These are phyloP conservation scores for Hygrophorus pudorinus DNA, from an alignment of 768 basidiomycete genomes.

Conservation along the genomic window DNA sequence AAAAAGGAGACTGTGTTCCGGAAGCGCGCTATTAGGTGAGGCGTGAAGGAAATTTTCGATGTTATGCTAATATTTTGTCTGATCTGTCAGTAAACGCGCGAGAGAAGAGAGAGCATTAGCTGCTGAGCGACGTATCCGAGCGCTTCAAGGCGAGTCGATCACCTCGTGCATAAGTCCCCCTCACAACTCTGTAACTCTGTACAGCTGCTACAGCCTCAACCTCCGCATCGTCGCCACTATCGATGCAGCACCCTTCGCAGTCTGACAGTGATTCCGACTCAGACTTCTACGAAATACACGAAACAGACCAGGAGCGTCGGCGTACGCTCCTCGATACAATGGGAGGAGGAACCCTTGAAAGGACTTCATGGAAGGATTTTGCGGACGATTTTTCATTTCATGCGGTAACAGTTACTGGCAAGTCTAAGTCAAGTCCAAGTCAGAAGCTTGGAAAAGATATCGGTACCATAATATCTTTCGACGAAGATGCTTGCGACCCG, in stretches of 20 bases:
- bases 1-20: slow-evolving; percentile 53
- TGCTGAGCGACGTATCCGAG: slow-evolving; percentile 50
- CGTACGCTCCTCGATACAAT: not conserved
- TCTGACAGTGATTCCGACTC: slow-evolving; percentile 20
- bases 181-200: not conserved
- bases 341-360: slow-evolving; percentile 1
- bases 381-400: slow-evolving; percentile 4
- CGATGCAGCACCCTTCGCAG: slow-evolving; percentile 2
- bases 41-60: not conserved
- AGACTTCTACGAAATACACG: slow-evolving; percentile 9
- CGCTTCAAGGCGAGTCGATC: slow-evolving; percentile 32
- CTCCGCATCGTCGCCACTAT: not conserved
- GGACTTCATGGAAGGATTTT: slow-evolving; percentile 3
- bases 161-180: slow-evolving; percentile 15
- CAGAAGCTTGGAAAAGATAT: not conserved
- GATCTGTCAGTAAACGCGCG: slow-evolving; percentile 57
- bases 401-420: not conserved
- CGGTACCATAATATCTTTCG: not conserved
- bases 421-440: not conserved
- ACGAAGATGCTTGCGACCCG: too few relatives aligned
- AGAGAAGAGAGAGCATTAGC: slow-evolving; percentile 71
- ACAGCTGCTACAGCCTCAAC: not conserved
- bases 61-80: not conserved
- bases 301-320: slow-evolving; percentile 8
- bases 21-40: slow-evolving; percentile 59